These are phyloP conservation scores for Fraxinus greggii DNA, from an alignment of 305 asterid genomes.

Conservation along the genomic window DNA sequence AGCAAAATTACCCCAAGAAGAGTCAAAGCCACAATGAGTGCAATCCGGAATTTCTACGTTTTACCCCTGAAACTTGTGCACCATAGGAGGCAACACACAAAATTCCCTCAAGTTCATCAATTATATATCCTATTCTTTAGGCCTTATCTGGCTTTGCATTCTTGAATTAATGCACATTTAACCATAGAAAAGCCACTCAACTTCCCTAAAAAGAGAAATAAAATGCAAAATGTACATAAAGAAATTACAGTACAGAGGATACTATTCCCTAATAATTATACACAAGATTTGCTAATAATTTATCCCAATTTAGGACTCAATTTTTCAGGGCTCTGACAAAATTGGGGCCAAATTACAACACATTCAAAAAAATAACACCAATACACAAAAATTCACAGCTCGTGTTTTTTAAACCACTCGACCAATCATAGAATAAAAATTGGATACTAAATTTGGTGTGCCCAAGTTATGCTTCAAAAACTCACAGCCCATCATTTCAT, in stretches of 20 bases:
- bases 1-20: slow-evolving; percentile 64
- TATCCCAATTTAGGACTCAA: slow-evolving; percentile 8
- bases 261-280: neutral
- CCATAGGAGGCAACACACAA: neutral
- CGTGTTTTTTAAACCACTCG: no score
- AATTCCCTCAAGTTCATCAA: neutral
- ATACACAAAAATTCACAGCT: slow-evolving; percentile 3
- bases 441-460: no score
- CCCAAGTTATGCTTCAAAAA: no score
- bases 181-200: neutral
- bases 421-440: no score
- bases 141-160: neutral
- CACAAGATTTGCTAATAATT: slow-evolving; percentile 17
- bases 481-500: no score
- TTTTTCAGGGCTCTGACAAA: neutral
- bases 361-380: neutral
- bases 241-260: neutral
- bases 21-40: slow-evolving; percentile 67
- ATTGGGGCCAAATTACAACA: neutral
- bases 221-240: neutral
- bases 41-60: slow-evolving; percentile 57
- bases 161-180: neutral
- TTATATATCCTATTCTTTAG: neutral
- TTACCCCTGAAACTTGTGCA: slow-evolving; percentile 45
- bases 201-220: no score